Conservation (phyloP, 495 filamentous ascomycete genomes). For the Neurospora terricola region DNA sequence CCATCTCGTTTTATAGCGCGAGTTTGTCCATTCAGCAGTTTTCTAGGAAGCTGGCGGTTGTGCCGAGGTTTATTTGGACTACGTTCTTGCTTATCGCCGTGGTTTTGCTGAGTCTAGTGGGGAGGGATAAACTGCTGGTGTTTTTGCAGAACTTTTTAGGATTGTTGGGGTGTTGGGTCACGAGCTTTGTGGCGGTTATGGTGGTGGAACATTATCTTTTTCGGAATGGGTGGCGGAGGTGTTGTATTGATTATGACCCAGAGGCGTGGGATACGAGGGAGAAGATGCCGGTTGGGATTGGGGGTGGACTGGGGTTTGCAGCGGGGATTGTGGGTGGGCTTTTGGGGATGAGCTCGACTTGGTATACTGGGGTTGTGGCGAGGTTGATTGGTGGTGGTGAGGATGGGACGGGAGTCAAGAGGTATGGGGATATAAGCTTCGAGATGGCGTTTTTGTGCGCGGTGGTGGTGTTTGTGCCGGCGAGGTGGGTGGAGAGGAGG, state of each 20-base stretch:
- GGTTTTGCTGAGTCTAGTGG: conserved; percentile 33
- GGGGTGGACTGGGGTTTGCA: conserved; percentile 34
- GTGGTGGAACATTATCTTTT: conserved; percentile 52
- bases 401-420: conserved; percentile 2
- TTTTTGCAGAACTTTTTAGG: conserved; percentile 46
- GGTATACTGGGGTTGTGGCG: conserved; percentile 42
- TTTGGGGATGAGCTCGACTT: conserved; percentile 42
- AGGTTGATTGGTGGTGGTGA: conserved; percentile 28
- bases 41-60: conserved; percentile 20
- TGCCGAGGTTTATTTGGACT: conserved; percentile 42
- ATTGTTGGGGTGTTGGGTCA: conserved; percentile 51
- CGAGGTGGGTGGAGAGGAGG: conserved; percentile 17
- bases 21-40: conserved; percentile 36
- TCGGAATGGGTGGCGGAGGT: conserved; percentile 29
- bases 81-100: conserved; percentile 33
- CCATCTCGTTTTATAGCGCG: conserved; percentile 35
- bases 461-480: conserved; percentile 20
- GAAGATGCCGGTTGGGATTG: conserved; percentile 38
- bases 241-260: conserved; percentile 32
- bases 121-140: conserved; percentile 31
- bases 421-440: conserved; percentile 47
- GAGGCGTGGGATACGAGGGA: conserved; percentile 40
- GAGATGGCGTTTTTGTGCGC: conserved; percentile 44
- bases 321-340: conserved; percentile 36
- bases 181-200: conserved; percentile 47